A percentile compares a stretch with the other conserved stretches of the same genome.
phyloP scores from a whole-genome alignment of 257 asterid genomes.

The Solanum arcanum region DNA sequence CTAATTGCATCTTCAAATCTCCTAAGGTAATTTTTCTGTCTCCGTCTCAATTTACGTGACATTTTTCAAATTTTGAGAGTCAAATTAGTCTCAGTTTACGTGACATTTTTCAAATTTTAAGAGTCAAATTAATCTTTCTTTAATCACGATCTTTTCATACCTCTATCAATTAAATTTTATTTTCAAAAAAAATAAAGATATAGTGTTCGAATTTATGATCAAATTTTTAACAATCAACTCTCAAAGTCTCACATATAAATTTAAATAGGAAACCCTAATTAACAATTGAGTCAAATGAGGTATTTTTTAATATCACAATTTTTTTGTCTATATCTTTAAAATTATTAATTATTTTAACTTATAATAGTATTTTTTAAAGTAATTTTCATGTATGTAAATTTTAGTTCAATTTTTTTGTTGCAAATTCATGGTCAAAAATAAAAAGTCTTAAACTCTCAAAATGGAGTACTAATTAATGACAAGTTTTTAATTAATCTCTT shows the following conservation, averaged over 20 bases:
- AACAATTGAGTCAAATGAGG: background rate
- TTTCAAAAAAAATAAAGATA: too few relatives aligned
- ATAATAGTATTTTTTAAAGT: too few relatives aligned
- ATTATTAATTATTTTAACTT: background rate
- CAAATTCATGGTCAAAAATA: background rate
- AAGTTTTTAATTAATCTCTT: background rate
- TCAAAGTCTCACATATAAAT: too few relatives aligned
- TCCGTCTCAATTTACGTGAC: fast-evolving
- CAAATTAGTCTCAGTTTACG: background rate
- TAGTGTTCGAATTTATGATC: too few relatives aligned
- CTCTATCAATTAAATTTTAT: background rate
- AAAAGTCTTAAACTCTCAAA: background rate
- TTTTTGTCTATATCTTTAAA: too few relatives aligned
- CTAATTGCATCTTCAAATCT: slow-evolving; percentile 33
- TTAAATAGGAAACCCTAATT: too few relatives aligned
- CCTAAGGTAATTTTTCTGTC: slow-evolving; percentile 23
- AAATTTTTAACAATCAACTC: too few relatives aligned
- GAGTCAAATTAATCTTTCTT: background rate
- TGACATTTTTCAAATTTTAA: background rate
- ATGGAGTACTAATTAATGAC: background rate
- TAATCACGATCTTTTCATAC: background rate
- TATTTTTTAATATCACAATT: too few relatives aligned
- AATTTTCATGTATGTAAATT: too few relatives aligned
- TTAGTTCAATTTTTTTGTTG: too few relatives aligned
- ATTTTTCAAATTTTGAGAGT: background rate